A percentile compares a stretch with the other conserved stretches of the same genome.
phyloP scores from a whole-genome alignment of 148 eudicot species.

The Camellia japonica region DNA sequence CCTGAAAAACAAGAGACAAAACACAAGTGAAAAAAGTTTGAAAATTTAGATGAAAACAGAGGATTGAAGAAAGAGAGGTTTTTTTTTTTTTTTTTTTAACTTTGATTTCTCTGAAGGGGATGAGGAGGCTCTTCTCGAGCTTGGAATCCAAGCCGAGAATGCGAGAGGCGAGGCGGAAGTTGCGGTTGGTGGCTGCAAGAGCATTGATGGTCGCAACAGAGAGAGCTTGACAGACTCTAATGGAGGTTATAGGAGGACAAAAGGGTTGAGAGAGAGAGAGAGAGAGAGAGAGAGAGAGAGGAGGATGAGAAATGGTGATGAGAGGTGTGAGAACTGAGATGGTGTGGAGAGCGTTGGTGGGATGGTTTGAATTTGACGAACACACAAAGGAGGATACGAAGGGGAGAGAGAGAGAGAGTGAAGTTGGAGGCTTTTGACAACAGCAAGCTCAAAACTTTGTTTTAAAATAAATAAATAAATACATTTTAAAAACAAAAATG shows the following conservation, averaged over 20 bases:
- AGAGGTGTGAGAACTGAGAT: too few relatives aligned
- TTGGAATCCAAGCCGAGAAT: conserved; percentile 47
- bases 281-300: background rate
- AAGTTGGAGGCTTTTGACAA: background rate
- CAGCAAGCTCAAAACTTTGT: too few relatives aligned
- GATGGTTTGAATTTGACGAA: too few relatives aligned
- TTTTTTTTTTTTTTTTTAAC: background rate
- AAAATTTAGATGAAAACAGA: background rate
- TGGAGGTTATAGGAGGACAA: too few relatives aligned
- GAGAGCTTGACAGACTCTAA: too few relatives aligned
- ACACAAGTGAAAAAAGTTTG: background rate
- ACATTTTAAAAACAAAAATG: too few relatives aligned
- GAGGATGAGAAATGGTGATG: background rate
- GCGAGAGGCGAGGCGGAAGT: conserved; percentile 43
- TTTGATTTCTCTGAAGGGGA: conserved; percentile 54
- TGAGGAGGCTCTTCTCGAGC: conserved; percentile 49
- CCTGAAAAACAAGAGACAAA: conserved; percentile 16
- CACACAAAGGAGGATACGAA: too few relatives aligned
- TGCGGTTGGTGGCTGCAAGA: conserved; percentile 49
- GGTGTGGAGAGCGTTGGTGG: too few relatives aligned
- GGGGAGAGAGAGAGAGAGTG: background rate
- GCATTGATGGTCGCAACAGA: conserved; percentile 33
- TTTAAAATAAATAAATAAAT: too few relatives aligned
- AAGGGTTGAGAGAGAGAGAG: too few relatives aligned
- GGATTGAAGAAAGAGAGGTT: background rate